Evolutionary conservation across 1,284 basidiomycete genomes (phyloP), one percentile per base, ranked within the genome.

Genomic region (Pyrrhoderma noxium): DNA sequence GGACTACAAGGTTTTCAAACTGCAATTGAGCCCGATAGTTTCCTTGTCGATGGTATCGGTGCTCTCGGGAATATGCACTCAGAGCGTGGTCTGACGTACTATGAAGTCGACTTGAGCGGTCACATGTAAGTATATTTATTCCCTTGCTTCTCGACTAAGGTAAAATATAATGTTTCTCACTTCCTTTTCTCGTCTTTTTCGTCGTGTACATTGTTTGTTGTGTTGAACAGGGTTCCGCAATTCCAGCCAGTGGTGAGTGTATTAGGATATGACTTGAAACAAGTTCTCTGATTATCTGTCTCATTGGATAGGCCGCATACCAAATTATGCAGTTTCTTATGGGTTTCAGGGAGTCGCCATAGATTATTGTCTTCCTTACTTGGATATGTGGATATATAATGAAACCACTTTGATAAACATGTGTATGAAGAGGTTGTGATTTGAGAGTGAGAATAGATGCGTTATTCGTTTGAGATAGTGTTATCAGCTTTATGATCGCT

Each of bases 1-100:
- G 82, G 82, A 0, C 36, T 68, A 54, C 85, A 88, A 68, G 85
- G 85, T 0, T 87, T 86, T 74, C 83, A 82, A 57, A 79, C 72
- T 0, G 80, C 81, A 5, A 83, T 85, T 37, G 59, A 65, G 21
- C 67, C 73, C 21, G 84, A 87, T 57, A 82, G 75, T 52, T 82
- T 88, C 67, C 63, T 85, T 53, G 76, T 88, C 38, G 80, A 85
- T 49, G 79, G 77, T 8, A 70, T 85, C 49, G 85, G 85, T 47
- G 71, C 82, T 2, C 68, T 80, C 19, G 85, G 85, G 0, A 80
- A 67, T 1, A 66, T 74, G 54, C 84, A 87, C 56, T 69, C 70
- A 14, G 85, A 88, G 60, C 76, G 83, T 44, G 79, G 79, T 8
- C 62, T 87, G 55, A 79, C 85, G 0, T 86, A 80, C 57, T 69